Conservation (phyloP, 768 basidiomycete genomes). For the Gymnopilus dilepis region DNA sequence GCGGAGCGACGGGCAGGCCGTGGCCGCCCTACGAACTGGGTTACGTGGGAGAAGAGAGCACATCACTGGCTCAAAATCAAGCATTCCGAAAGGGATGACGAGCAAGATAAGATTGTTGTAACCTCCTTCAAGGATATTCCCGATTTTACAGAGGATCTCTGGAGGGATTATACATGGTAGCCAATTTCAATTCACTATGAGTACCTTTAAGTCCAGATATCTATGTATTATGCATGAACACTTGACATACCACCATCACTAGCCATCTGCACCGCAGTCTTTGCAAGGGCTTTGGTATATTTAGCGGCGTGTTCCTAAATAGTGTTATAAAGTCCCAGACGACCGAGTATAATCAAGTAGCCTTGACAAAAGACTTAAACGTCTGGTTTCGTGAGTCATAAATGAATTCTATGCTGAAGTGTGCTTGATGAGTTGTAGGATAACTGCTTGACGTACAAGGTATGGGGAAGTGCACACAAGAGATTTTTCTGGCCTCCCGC, state of each 20-base stretch:
- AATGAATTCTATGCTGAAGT: too few species aligned
- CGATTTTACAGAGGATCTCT: not conserved
- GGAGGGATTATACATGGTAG: not conserved
- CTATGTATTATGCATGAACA: too few species aligned
- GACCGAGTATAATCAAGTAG: slow-evolving; percentile 5
- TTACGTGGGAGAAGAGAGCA: not conserved
- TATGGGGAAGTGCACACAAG: too few species aligned
- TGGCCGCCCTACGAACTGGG: not conserved
- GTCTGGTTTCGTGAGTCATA: too few species aligned
- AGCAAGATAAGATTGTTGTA: not conserved
- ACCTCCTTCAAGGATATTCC: not conserved
- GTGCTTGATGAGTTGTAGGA: too few species aligned
- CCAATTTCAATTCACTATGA: too few species aligned
- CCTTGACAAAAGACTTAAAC: too few species aligned
- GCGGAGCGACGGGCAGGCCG: not conserved
- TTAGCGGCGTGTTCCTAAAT: slow-evolving; percentile 16
- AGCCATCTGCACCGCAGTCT: slow-evolving; percentile 21
- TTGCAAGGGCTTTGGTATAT: slow-evolving; percentile 20
- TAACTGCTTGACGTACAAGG: too few species aligned
- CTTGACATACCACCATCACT: too few species aligned
- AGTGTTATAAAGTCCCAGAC: slow-evolving; percentile 20
- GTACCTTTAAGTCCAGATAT: too few species aligned
- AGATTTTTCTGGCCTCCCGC: too few species aligned
- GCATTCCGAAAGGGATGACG: not conserved
- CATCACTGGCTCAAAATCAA: not conserved